A percentile compares a stretch with the other conserved stretches of the same genome.
Evolutionary conservation across 2,329 filamentous ascomycete species (phyloP).

Genomic region (Aureobasidium leucospermi): DNA sequence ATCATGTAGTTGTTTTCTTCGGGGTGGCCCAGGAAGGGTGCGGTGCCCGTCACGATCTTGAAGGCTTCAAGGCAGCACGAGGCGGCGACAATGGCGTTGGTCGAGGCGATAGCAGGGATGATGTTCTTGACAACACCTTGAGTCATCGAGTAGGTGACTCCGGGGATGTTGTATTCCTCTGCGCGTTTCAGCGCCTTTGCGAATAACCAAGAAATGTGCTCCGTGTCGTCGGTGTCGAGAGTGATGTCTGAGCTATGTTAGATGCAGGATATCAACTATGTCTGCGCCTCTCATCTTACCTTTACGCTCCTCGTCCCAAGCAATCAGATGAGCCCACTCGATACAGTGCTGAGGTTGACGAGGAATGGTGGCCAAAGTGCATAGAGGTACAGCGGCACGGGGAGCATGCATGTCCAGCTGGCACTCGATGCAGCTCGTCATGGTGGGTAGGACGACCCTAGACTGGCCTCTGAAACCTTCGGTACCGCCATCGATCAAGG

Average conservation of each 20-base stretch:
- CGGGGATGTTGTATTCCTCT: conserved; percentile 79
- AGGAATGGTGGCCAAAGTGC: conserved; percentile 91
- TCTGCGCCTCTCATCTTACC: conserved; percentile 15
- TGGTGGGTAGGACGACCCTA: conserved; percentile 80
- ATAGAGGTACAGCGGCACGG: conserved; percentile 91
- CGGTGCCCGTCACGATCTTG: conserved; percentile 80
- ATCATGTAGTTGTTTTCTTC: conserved; percentile 88
- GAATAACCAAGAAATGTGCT: conserved; percentile 96
- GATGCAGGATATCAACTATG: background rate
- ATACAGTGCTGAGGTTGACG: conserved; percentile 97
- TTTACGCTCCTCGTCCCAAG: conserved; percentile 68
- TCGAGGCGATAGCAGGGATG: conserved; percentile 95
- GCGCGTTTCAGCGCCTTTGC: conserved; percentile 75
- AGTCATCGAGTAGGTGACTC: conserved; percentile 90
- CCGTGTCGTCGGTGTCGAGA: conserved; percentile 91
- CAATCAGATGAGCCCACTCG: conserved; percentile 97
- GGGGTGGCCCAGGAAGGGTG: conserved; percentile 68
- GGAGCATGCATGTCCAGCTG: conserved; percentile 98
- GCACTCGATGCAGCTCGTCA: conserved; percentile 96
- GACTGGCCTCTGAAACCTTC: conserved; percentile 98
- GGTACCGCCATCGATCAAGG: conserved; percentile 91
- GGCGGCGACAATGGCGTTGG: conserved; percentile 92
- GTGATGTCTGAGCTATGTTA: conserved; percentile 50
- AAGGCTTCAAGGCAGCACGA: conserved; percentile 95
- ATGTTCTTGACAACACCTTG: conserved; percentile 99